phyloP scores from a whole-genome alignment of 257 asterid species.

The Schizonepeta tenuifolia region DNA sequence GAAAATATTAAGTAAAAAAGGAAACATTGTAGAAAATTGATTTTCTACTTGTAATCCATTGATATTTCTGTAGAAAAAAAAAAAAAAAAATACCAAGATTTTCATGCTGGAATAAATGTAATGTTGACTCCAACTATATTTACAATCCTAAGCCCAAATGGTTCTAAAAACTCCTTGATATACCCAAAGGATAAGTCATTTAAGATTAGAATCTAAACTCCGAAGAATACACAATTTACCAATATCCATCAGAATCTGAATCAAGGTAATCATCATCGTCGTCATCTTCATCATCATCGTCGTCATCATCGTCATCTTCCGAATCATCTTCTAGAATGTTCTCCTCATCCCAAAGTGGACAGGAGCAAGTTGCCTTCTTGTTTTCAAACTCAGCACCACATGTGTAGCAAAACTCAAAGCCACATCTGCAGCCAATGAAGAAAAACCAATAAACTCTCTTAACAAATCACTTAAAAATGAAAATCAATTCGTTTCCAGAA shows the following conservation, averaged over 20 bases:
- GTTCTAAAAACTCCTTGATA: not conserved
- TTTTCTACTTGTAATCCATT: not conserved
- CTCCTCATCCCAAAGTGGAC: slow-evolving; percentile 74
- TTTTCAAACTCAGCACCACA: slow-evolving; percentile 85
- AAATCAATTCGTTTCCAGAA: not conserved
- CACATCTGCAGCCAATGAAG: slow-evolving; percentile 60
- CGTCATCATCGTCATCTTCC: slow-evolving; percentile 29
- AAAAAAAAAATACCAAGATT: not conserved
- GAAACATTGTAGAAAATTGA: not conserved
- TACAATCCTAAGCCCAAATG: slow-evolving; percentile 6
- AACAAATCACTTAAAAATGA: not conserved
- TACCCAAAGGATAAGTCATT: not conserved
- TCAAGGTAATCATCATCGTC: slow-evolving; percentile 19
- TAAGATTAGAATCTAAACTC: not conserved
- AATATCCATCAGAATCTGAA: slow-evolving; percentile 32
- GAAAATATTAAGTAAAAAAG: not conserved
- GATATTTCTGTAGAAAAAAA: not conserved
- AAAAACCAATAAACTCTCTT: not conserved
- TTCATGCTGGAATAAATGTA: not conserved
- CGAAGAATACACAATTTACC: not conserved
- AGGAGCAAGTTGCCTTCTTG: slow-evolving; percentile 61
- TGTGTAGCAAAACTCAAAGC: slow-evolving; percentile 74
- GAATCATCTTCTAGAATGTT: slow-evolving; percentile 41
- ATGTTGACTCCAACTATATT: slow-evolving; percentile 3
- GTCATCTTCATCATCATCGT: slow-evolving; percentile 15